Conservation (phyloP, 352 stramenopile genomes). For the Globisporangium irregulare region DNA sequence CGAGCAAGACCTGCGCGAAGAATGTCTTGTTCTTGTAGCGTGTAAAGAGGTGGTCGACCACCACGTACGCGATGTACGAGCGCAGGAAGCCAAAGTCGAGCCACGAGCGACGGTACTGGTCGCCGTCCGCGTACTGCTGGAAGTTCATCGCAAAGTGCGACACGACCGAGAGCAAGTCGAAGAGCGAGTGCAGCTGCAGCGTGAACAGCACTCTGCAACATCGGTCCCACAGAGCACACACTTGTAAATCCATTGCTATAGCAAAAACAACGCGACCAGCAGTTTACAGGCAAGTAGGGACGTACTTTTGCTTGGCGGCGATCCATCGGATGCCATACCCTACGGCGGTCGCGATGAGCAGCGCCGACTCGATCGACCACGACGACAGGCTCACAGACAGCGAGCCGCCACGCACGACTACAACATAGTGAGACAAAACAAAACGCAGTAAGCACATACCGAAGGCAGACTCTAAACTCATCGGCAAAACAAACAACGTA, state of each 20-base stretch:
- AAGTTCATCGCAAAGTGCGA: slow-evolving; percentile 81
- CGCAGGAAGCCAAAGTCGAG: slow-evolving; percentile 86
- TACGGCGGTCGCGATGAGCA: slow-evolving; percentile 69
- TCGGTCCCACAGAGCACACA: background rate
- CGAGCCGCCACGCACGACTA: slow-evolving; percentile 72
- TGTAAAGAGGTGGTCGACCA: slow-evolving; percentile 69
- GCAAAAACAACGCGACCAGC: too few species aligned
- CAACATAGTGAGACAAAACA: background rate
- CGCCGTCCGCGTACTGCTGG: slow-evolving; percentile 57
- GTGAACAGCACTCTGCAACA: slow-evolving; percentile 50
- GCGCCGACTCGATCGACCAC: slow-evolving; percentile 77
- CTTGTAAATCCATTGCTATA: background rate
- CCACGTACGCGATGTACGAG: slow-evolving; percentile 82
- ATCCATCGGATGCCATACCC: slow-evolving; percentile 77
- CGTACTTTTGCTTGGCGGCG: slow-evolving; percentile 80
- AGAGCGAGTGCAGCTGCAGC: slow-evolving; percentile 64
- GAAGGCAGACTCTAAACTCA: background rate
- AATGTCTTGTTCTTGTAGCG: slow-evolving; percentile 81
- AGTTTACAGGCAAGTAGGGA: background rate
- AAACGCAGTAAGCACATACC: background rate
- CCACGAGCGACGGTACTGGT: slow-evolving; percentile 65
- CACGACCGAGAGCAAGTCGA: slow-evolving; percentile 79
- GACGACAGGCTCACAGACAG: slow-evolving; percentile 70
- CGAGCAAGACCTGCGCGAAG: slow-evolving; percentile 66
- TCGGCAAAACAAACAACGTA: slow-evolving; percentile 29